Evolutionary conservation across 768 basidiomycete species (phyloP).

Genomic region (Suillus plorans): DNA sequence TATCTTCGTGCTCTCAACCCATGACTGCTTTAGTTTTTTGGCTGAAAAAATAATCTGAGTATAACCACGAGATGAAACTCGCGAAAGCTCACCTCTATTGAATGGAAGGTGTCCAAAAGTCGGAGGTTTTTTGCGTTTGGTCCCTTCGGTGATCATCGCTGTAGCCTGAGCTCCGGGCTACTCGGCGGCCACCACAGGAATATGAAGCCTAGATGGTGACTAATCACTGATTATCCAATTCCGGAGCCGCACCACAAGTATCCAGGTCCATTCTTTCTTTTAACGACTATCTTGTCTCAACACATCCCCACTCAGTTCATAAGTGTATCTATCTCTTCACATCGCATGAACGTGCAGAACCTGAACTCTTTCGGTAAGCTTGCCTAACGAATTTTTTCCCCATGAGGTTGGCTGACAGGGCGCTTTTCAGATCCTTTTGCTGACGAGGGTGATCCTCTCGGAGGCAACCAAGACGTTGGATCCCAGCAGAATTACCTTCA

Average conservation of each 20-base stretch:
- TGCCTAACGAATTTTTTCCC: constrained; percentile 9
- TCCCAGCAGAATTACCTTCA: constrained; percentile 85
- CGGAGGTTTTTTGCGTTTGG: constrained; percentile 54
- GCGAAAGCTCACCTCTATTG: constrained; percentile 51
- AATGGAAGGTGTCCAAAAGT: constrained; percentile 68
- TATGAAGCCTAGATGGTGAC: constrained; percentile 4
- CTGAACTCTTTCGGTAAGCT: constrained; percentile 72
- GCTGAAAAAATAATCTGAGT: constrained; percentile 43
- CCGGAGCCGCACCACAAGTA: constrained; percentile 9
- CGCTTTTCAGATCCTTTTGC: constrained; percentile 82
- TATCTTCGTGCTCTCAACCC: constrained; percentile 76
- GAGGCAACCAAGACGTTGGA: constrained; percentile 70
- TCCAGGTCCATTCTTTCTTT: constrained; percentile 17
- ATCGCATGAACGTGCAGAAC: constrained; percentile 96
- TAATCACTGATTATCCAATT: constrained; percentile 24
- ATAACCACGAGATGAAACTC: background rate
- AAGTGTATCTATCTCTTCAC: constrained; percentile 42
- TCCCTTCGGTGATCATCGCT: constrained; percentile 11
- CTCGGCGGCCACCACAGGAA: constrained; percentile 25
- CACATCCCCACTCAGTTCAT: constrained; percentile 45
- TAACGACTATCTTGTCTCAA: constrained; percentile 31
- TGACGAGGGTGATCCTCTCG: constrained; percentile 87
- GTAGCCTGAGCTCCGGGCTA: too few species aligned
- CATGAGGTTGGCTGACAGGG: constrained; percentile 14
- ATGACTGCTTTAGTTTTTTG: constrained; percentile 76